A percentile compares a stretch with the other conserved stretches of the same genome.
These are phyloP conservation scores for Tetrastigma voinierianum DNA, from an alignment of 164 flowering plant genomes.

Conservation along the genomic window DNA sequence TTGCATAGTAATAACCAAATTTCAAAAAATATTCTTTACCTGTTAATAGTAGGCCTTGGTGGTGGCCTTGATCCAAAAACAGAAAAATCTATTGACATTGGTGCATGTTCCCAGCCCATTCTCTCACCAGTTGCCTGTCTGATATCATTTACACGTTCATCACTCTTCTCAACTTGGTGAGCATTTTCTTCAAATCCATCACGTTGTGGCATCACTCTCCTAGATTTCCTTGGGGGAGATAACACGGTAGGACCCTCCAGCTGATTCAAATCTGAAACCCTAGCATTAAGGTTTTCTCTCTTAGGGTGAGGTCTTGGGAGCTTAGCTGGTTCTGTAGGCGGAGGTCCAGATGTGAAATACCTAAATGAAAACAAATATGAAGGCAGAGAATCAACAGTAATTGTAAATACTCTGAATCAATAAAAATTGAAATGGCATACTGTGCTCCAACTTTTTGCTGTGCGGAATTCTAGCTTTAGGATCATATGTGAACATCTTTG, in stretches of 20 bases:
- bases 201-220: slow-evolving; percentile 80
- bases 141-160: slow-evolving; percentile 39
- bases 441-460: slow-evolving; percentile 93
- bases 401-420: background rate
- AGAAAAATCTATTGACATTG: slow-evolving; percentile 82
- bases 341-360: slow-evolving; percentile 85
- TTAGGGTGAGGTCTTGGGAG: slow-evolving; percentile 91
- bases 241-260: slow-evolving; percentile 77
- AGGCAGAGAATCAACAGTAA: slow-evolving; percentile 3
- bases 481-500: slow-evolving; percentile 93
- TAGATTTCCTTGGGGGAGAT: slow-evolving; percentile 85
- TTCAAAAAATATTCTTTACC: slow-evolving; percentile 40
- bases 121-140: slow-evolving; percentile 41
- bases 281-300: slow-evolving; percentile 51
- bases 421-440: slow-evolving; percentile 26
- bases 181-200: slow-evolving; percentile 55
- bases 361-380: slow-evolving; percentile 33
- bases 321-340: slow-evolving; percentile 76
- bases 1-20: too few relatives aligned
- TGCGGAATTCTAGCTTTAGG: slow-evolving; percentile 80
- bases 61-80: slow-evolving; percentile 64
- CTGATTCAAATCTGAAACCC: slow-evolving; percentile 45
- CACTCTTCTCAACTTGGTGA: slow-evolving; percentile 35
- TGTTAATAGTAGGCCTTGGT: slow-evolving; percentile 80
- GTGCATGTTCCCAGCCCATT: slow-evolving; percentile 50